Percentiles rank a stretch among this genome's conserved stretches.
phyloP scores from a whole-genome alignment of 495 filamentous ascomycete species.

The Cladorrhinum samala region DNA sequence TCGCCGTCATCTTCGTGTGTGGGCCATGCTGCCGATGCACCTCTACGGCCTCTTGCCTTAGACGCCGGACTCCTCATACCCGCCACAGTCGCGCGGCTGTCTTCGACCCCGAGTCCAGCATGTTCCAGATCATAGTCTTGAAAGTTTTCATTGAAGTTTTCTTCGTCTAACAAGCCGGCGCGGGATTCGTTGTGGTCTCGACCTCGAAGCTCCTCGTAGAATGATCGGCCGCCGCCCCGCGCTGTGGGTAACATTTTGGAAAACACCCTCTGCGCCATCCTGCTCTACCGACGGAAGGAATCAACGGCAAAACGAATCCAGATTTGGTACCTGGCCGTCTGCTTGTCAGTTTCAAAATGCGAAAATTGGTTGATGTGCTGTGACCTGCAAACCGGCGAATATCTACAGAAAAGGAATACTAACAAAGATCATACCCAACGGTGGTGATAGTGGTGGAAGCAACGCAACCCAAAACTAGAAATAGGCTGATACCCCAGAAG shows the following conservation, averaged over 20 bases:
- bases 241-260: constrained; percentile 63
- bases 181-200: constrained; percentile 64
- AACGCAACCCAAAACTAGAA: no score
- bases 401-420: no score
- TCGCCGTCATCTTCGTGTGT: constrained; percentile 66
- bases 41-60: constrained; percentile 12
- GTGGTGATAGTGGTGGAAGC: no score
- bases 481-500: no score
- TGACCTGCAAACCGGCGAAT: no score
- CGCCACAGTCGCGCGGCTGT: constrained; percentile 55
- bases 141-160: constrained; percentile 59
- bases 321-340: no score
- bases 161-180: constrained; percentile 64
- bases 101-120: constrained; percentile 55
- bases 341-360: no score
- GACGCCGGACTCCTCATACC: constrained; percentile 1
- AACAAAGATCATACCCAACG: no score
- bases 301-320: no score
- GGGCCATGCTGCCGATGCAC: constrained; percentile 27
- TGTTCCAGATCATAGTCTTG: constrained; percentile 64
- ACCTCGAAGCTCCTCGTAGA: constrained; percentile 64
- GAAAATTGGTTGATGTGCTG: background rate
- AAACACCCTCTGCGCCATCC: constrained; percentile 71
- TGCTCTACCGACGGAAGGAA: background rate
- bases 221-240: constrained; percentile 57